phyloP scores from a whole-genome alignment of 2,329 filamentous ascomycete species.

The Phialophora expanda region DNA sequence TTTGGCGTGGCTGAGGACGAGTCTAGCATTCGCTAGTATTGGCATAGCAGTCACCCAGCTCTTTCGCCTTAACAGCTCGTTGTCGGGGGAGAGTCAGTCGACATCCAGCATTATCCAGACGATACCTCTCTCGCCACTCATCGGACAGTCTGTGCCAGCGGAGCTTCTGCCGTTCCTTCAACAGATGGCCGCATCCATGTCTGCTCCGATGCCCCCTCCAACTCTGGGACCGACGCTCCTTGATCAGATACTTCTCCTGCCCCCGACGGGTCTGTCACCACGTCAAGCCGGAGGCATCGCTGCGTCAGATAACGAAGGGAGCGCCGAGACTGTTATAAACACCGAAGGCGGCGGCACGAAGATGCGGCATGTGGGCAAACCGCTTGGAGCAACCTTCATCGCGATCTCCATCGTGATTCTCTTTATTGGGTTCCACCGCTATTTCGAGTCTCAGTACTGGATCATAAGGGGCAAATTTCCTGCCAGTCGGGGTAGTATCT shows the following conservation, averaged over 20 bases:
- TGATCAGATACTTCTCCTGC: conserved; percentile 37
- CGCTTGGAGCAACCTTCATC: conserved; percentile 68
- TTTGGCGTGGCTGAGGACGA: conserved; percentile 70
- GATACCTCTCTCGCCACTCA: conserved; percentile 36
- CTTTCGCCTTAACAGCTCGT: conserved; percentile 66
- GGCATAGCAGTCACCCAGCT: conserved; percentile 70
- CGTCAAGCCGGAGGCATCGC: no score
- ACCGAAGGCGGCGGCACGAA: conserved; percentile 41
- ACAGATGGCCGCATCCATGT: conserved; percentile 29
- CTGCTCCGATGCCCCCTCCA: conserved; percentile 7
- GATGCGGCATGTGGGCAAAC: conserved; percentile 62
- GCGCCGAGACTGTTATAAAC: conserved; percentile 23
- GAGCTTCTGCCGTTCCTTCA: conserved; percentile 40
- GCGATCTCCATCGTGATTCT: conserved; percentile 66
- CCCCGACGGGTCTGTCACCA: conserved; percentile 22
- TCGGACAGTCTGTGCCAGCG: conserved; percentile 36
- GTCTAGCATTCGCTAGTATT: conserved; percentile 68
- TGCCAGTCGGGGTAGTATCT: conserved; percentile 65
- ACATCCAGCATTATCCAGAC: conserved; percentile 21
- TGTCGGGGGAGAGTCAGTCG: conserved; percentile 17
- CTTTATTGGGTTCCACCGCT: conserved; percentile 67
- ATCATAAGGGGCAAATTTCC: conserved; percentile 70
- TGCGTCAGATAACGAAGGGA: not conserved
- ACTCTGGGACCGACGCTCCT: conserved; percentile 37
- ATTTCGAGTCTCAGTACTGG: conserved; percentile 71